A percentile compares a stretch with the other conserved stretches of the same genome.
Evolutionary conservation across 495 filamentous ascomycete genomes (phyloP).

Genomic region (Aspergillus biplanus): DNA sequence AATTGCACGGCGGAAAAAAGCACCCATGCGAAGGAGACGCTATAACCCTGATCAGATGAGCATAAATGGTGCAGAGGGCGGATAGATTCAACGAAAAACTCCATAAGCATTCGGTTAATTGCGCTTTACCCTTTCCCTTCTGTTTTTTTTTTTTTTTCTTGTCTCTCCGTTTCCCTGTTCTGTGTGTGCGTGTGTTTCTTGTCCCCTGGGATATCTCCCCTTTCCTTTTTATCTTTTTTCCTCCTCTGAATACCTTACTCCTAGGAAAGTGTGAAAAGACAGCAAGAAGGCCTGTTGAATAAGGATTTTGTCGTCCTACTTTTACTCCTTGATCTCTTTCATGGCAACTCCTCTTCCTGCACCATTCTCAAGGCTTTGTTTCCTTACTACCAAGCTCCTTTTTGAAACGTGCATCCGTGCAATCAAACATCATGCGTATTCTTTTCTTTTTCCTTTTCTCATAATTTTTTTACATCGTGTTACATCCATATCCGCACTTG

Average conservation of each 20-base stretch:
- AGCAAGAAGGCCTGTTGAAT: too few relatives aligned
- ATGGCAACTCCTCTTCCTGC: too few relatives aligned
- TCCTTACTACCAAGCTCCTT: too few relatives aligned
- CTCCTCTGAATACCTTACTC: too few relatives aligned
- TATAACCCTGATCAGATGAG: slow-evolving; percentile 43
- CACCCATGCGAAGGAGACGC: slow-evolving; percentile 53
- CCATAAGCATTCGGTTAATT: neutral
- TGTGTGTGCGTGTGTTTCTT: neutral
- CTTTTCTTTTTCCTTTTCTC: slow-evolving; percentile 20
- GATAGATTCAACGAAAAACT: neutral
- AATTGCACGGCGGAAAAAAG: slow-evolving; percentile 54
- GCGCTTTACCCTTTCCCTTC: neutral
- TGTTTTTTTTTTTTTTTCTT: slow-evolving; percentile 12
- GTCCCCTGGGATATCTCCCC: too few relatives aligned
- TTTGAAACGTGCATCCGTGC: too few relatives aligned
- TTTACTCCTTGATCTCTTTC: too few relatives aligned
- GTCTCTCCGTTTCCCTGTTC: neutral
- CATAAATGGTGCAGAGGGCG: slow-evolving; percentile 40
- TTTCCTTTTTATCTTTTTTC: neutral
- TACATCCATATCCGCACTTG: neutral
- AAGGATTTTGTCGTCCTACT: too few relatives aligned
- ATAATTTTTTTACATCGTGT: slow-evolving; percentile 3
- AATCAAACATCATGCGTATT: slow-evolving; percentile 22
- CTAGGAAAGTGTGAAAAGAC: too few relatives aligned
- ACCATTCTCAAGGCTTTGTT: too few relatives aligned